Percentiles rank a stretch among this genome's conserved stretches.
Conservation (phyloP, 768 basidiomycete species). For the Roridomyces roridus region DNA sequence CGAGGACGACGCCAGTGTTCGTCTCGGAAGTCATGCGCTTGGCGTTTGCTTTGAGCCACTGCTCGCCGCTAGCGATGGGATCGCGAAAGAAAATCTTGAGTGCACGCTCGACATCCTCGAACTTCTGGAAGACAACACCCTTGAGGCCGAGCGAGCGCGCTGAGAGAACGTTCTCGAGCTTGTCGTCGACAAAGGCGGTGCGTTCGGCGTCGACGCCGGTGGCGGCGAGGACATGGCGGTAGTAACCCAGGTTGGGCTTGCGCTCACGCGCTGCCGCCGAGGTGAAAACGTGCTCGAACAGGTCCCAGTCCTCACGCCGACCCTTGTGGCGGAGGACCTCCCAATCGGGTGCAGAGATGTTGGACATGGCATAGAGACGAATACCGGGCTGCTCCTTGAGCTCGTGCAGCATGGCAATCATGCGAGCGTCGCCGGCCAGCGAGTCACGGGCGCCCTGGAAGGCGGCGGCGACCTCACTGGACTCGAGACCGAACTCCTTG, state of each 20-base stretch:
- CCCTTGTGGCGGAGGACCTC: conserved; percentile 30
- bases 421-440: conserved; percentile 32
- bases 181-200: conserved; percentile 51
- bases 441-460: conserved; percentile 43
- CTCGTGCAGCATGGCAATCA: conserved; percentile 39
- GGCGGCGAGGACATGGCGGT: conserved; percentile 41
- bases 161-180: conserved; percentile 45
- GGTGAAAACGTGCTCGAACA: conserved; percentile 44
- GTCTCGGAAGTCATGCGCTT: conserved; percentile 40
- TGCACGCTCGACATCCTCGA: conserved; percentile 32
- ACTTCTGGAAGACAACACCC: conserved; percentile 43
- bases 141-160: conserved; percentile 49
- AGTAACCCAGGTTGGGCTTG: conserved; percentile 48
- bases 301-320: conserved; percentile 34
- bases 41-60: conserved; percentile 35
- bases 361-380: conserved; percentile 45
- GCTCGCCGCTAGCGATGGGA: conserved; percentile 35
- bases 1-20: conserved; percentile 32
- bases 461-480: conserved; percentile 36
- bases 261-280: conserved; percentile 26
- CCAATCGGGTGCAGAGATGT: conserved; percentile 47
- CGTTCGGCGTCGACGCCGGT: conserved; percentile 41
- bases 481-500: conserved; percentile 32
- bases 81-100: conserved; percentile 40
- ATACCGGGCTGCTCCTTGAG: conserved; percentile 34